Base-by-base conservation (phyloP, 1,284 basidiomycete species). In the Fomitopsis schrenkii region DNA sequence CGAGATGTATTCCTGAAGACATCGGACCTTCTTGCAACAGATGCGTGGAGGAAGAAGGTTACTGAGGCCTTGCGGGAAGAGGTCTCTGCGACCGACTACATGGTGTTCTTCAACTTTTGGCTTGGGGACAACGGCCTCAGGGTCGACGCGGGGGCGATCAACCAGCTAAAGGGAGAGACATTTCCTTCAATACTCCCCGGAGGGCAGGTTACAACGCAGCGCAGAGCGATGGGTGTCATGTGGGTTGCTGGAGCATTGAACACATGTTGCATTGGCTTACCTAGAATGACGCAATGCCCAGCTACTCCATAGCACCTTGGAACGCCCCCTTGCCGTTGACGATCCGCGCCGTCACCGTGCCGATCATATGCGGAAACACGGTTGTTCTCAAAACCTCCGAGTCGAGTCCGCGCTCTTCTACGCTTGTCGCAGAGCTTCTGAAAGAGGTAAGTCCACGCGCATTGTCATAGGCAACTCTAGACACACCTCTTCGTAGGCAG, bases 311-410 rank as follows among this genome's bases (percentile, higher is more conserved):
- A 38, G 60, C 58, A 81, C 72, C 71, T 3, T 77, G 75, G 75
- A 83, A 85, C 64, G 78, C 76, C 6, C 79, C 83, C 0, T 62
- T 80, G 9, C 63, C 66, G 1, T 71, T 86, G 33, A 69, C 79
- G 2, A 63, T 84, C 4, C 75, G 85, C 14, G 81, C 84, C 0
- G 74, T 84, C 44, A 73, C 78, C 3, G 74, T 82, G 10, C 83
- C 86, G 0, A 74, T 88, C 19, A 73, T 86, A 2, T 84, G 83
- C 35, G 86, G 86, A 2, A 88, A 88, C 70, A 84, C 85, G 1
- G 81, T 85, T 8, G 77, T 90, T 0, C 67, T 87, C 35, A 86
- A 86, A 66, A 79, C 81, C 9, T 85, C 84, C 0, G 86, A 89
- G 66, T 72, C 75, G 59, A 81, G 79, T 50, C 87, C 87, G 0